Evolutionary conservation across 345 rosid genomes (phyloP).

Genomic region (Euphorbia peplus): DNA sequence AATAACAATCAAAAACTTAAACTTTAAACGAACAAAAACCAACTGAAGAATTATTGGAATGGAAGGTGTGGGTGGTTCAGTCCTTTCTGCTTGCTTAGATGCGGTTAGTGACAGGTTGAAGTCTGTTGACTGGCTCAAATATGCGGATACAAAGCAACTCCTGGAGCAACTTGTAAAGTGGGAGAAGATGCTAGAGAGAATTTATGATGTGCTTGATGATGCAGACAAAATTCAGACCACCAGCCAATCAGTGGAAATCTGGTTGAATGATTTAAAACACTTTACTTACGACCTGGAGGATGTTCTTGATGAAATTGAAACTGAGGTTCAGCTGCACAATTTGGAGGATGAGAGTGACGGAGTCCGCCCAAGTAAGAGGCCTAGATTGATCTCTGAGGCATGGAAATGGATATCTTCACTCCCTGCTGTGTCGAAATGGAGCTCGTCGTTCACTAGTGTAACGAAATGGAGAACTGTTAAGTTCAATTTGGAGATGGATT

Average conservation of each 20-base stretch:
- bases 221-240: conserved; percentile 16
- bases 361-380: too few species aligned
- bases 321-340: conserved; percentile 2
- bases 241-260: not conserved
- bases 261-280: conserved; percentile 23
- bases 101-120: not conserved
- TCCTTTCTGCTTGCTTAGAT: not conserved
- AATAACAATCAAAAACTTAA: too few species aligned
- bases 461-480: not conserved
- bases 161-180: conserved; percentile 3
- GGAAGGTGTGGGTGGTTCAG: not conserved
- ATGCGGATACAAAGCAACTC: not conserved
- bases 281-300: conserved; percentile 26
- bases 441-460: too few species aligned
- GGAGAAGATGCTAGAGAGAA: not conserved
- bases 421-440: not conserved
- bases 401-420: conserved; percentile 2
- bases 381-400: not conserved
- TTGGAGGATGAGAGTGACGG: too few species aligned
- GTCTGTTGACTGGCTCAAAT: conserved; percentile 1
- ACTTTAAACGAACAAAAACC: too few species aligned
- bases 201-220: conserved; percentile 14
- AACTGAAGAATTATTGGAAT: not conserved
- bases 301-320: conserved; percentile 18
- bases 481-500: conserved; percentile 14